Conservation (phyloP, 306 rosid species). For the Corylus heterophylla region DNA sequence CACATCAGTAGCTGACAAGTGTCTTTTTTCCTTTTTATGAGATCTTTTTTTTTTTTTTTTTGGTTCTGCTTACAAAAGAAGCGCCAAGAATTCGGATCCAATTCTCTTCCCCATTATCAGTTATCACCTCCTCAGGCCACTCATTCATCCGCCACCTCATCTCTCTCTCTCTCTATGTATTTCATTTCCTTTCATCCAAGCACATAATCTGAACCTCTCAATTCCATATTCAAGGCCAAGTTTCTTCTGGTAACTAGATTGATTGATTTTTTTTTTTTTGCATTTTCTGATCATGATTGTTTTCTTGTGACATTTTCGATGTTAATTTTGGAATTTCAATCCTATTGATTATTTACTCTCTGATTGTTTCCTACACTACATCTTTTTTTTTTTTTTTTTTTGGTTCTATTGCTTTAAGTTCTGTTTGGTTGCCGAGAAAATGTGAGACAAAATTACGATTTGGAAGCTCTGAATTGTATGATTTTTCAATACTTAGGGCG, state of each 20-base stretch:
- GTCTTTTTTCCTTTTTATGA: background rate
- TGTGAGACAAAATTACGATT: background rate
- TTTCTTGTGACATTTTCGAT: background rate
- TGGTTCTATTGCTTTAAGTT: background rate
- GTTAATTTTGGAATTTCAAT: background rate
- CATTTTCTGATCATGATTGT: background rate
- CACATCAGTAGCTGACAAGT: background rate
- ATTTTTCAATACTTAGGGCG: background rate
- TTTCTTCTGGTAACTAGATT: background rate
- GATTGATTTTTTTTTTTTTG: background rate
- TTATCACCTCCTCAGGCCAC: conserved; percentile 11
- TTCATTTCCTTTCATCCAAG: background rate
- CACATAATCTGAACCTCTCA: background rate
- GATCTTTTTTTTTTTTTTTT: background rate
- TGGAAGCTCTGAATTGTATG: background rate
- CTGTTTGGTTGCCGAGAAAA: conserved; percentile 18
- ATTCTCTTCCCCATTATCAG: conserved; percentile 23
- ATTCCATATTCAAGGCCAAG: background rate
- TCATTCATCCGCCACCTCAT: background rate
- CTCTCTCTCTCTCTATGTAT: background rate
- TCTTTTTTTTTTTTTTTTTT: no score
- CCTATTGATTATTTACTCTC: background rate
- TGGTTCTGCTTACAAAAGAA: conserved; percentile 32
- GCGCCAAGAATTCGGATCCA: conserved; percentile 65
- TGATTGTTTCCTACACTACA: background rate